Base-by-base conservation (phyloP, 148 eudicot genomes). In the Persicaria tinctoria region DNA sequence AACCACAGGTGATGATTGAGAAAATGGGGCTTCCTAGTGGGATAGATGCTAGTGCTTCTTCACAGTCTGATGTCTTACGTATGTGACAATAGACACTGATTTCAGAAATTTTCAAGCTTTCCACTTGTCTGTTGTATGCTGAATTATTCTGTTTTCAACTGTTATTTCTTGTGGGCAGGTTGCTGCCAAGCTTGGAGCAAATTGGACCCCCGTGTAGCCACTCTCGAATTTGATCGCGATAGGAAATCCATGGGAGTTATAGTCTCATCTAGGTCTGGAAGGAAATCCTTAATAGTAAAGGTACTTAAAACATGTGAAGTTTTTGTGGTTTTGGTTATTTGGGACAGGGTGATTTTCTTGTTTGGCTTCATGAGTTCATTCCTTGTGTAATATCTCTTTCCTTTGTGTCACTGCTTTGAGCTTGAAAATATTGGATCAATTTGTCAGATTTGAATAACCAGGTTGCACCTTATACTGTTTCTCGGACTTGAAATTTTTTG, bases 221-320 rank as follows among this genome's bases (percentile, higher is more conserved):
- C 89, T 64, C 87, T 86, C 45, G 89, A 86, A 72, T 86, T 86
- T 72, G 89, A 86, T 32, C 86, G 86, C 78, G 86, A 86, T 70
- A 86, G 88, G 72, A 86, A 86, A 63, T 86, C 88, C n/a, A 86
- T 86, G 89, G 85, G 87, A 32, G 87, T 86, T 20, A 78, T 86
- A 68, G 84, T 82, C 53, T 60, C 63, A 46, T 84, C 89, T 20
- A 75, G 53, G 47, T 78, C 82, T 5, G 87, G 85, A 47, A 80
- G 73, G 44, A 84, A 75, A 72, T 75, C 87, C 1, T 70, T 86
- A 56, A 73, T 86, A 68, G 89, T 86, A 63, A 86, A 86, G 88
- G 88, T 85, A 74, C 12, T 44, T 27, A 12, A 44, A 62, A 9
- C 32, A 23, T 62, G 68, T 62, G 16, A 62, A 3, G 3, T 27